Evolutionary conservation across 2,329 filamentous ascomycete genomes (phyloP).

Genomic region (Triangularia setosa): DNA sequence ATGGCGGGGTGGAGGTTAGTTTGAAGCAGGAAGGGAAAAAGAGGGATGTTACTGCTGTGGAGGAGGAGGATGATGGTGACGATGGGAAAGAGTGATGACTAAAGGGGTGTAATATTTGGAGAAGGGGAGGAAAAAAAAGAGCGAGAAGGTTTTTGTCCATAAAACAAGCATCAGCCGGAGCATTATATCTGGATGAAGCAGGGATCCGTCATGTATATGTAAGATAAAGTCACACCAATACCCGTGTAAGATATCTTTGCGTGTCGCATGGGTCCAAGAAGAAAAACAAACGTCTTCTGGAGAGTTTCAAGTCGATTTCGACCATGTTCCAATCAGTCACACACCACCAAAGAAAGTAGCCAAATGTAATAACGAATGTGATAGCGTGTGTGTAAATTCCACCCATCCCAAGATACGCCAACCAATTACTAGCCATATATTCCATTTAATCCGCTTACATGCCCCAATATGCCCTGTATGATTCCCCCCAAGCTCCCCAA

Average conservation of each 20-base stretch:
- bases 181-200: not conserved
- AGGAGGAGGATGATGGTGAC: not conserved
- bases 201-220: not conserved
- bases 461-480: not conserved
- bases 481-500: not conserved
- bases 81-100: conserved; percentile 1
- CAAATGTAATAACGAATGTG: not conserved
- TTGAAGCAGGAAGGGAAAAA: conserved; percentile 19
- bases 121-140: not conserved
- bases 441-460: not conserved
- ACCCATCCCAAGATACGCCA: not conserved
- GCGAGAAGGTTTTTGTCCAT: not conserved
- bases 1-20: conserved; percentile 23
- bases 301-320: not conserved
- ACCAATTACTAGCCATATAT: not conserved
- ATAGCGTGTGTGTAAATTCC: not conserved
- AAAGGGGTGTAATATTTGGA: not conserved
- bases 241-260: not conserved
- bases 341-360: not conserved
- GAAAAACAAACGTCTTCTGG: not conserved
- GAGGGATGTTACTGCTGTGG: not conserved
- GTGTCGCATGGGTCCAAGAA: not conserved
- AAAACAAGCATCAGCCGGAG: not conserved
- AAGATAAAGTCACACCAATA: not conserved
- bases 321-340: too few relatives aligned